Evolutionary conservation across 2,329 filamentous ascomycete genomes (phyloP), one percentile per base, ranked within the genome.

Genomic region (Venturia effusa): DNA sequence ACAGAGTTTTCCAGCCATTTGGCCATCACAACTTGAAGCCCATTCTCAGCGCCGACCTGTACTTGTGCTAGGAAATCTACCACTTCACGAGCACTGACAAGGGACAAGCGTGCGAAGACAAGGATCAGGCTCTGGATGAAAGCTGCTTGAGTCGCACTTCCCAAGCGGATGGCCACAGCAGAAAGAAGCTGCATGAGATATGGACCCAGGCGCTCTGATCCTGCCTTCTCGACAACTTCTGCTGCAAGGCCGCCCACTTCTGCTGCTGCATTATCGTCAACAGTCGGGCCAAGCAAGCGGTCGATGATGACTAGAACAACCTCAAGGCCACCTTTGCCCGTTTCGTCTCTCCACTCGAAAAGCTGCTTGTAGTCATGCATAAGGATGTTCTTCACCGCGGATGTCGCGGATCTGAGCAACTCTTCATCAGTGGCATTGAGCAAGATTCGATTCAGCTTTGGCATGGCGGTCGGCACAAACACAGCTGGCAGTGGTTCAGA

Each of bases 1-100:
- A 96, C 84, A 4, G 92, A 96, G 75, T 97, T 96, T 78, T 97
- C 94, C 0, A 99, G 81, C 94, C 94, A 99, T 77, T 97, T 97
- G 76, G 87, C 83, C 68, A 97, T 79, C 3, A 99, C 94, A 30
- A 97, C 87, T 67, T 92, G 85, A 8, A 99, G 79, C n/a, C 92
- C 94, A 70, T 83, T 95, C 71, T 89, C 82, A 22, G 87, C 87
- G 59, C 85, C 84, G 68, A 97, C 89, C 69, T 91, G 84, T 67
- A 96, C 88, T 71, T 91, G 87, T 66, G 88, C 88, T 39, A 99
- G 81, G 78, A 99, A 99, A 64, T 94, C 88, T 17, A 97, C 88
- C 1, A 99, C 92, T 70, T 97, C 94, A 30, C 86, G 85, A 11
- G 93, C 89, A 59, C 90, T 92, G 61, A 89, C 85, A 17, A 97